A percentile compares a stretch with the other conserved stretches of the same genome.
phyloP scores from a whole-genome alignment of 1,284 basidiomycete species.

The Mycosarcoma mackinlayi region DNA sequence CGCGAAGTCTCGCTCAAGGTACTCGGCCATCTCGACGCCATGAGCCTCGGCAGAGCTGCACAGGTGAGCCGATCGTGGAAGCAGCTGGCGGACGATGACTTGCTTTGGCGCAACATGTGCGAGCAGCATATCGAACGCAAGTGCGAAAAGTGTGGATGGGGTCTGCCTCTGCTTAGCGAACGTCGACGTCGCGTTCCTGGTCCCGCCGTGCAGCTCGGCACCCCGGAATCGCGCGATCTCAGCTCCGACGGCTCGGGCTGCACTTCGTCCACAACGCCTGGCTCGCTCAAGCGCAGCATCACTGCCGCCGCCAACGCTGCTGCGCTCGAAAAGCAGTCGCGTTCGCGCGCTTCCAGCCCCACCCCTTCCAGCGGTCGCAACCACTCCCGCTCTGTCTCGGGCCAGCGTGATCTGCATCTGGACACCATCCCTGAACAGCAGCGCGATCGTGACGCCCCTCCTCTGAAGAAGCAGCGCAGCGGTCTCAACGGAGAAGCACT shows the following conservation, averaged over 20 bases:
- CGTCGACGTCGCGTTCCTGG: conserved; percentile 72
- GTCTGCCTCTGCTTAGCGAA: conserved; percentile 85
- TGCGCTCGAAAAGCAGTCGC: conserved; percentile 61
- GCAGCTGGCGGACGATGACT: conserved; percentile 90
- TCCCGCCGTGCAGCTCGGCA: conserved; percentile 47
- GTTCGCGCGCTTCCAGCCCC: conserved; percentile 48
- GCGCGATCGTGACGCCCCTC: conserved; percentile 35
- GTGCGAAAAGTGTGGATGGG: conserved; percentile 98
- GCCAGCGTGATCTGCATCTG: conserved; percentile 28
- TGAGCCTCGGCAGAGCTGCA: conserved; percentile 91
- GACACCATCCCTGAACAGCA: conserved; percentile 12
- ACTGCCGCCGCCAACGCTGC: conserved; percentile 67
- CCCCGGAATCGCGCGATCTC: conserved; percentile 52
- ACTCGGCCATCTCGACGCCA: conserved; percentile 92
- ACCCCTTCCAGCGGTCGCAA: conserved; percentile 16
- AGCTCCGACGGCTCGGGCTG: conserved; percentile 55
- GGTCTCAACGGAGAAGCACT: conserved; percentile 33
- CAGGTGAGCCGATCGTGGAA: conserved; percentile 91
- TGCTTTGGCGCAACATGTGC: conserved; percentile 95
- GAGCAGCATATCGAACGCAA: conserved; percentile 98
- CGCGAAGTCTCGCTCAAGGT: conserved; percentile 90
- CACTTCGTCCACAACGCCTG: conserved; percentile 29
- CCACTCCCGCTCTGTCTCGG: conserved; percentile 35
- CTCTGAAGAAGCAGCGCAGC: conserved; percentile 45
- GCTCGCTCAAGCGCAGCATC: conserved; percentile 62